These are phyloP conservation scores for Cyclotella sp. DNA, from an alignment of 108 stramenopile genomes.

Conservation along the genomic window DNA sequence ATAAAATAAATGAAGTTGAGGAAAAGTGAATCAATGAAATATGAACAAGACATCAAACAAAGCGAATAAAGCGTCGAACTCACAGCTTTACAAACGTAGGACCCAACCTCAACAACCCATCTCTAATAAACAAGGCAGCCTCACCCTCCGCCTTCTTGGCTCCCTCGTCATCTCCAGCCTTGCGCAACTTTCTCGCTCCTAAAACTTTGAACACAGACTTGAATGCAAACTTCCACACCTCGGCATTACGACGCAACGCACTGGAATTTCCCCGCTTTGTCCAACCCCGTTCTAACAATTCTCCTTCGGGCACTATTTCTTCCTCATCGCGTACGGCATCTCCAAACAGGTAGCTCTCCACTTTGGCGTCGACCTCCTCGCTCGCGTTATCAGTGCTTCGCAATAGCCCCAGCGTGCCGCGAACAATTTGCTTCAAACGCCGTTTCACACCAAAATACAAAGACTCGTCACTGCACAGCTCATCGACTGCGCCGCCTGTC, in stretches of 20 bases:
- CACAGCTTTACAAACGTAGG: constrained; percentile 94
- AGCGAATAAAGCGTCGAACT: background rate
- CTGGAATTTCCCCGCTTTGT: constrained; percentile 66
- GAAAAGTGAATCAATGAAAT: background rate
- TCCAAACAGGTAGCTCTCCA: constrained; percentile 32
- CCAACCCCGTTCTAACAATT: constrained; percentile 84
- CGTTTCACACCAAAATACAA: constrained; percentile 56
- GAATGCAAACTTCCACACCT: constrained; percentile 91
- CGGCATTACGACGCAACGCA: constrained; percentile 77
- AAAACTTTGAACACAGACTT: constrained; percentile 78
- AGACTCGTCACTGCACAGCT: constrained; percentile 73
- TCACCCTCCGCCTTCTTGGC: constrained; percentile 66
- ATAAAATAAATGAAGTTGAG: background rate
- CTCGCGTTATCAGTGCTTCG: constrained; percentile 34
- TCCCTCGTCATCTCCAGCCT: constrained; percentile 77
- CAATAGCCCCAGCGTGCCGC: constrained; percentile 60
- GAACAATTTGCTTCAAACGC: constrained; percentile 60
- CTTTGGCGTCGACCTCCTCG: constrained; percentile 20
- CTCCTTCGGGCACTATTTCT: constrained; percentile 65
- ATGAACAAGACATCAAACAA: background rate
- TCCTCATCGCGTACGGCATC: constrained; percentile 35
- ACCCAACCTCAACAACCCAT: constrained; percentile 87
- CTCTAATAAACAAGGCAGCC: constrained; percentile 87
- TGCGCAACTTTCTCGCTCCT: constrained; percentile 73
- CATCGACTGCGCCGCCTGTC: constrained; percentile 63